Evolutionary conservation across 208 protist genomes (phyloP).

Genomic region (Acanthamoeba lugdunensis): DNA sequence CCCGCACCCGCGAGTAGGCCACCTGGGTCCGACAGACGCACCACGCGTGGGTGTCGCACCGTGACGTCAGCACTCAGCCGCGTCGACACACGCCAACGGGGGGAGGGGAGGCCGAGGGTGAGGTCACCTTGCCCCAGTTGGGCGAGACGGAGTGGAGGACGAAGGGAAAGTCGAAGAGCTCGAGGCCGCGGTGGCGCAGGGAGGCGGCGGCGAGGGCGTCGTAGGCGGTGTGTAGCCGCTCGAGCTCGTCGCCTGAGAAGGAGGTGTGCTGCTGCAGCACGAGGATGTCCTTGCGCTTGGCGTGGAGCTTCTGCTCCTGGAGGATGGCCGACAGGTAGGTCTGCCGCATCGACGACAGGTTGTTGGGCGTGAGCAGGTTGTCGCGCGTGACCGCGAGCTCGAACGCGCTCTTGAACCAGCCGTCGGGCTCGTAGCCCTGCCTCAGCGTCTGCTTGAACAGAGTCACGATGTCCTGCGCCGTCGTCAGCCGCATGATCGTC

Average conservation of each 20-base stretch:
- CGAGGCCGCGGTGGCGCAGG: conserved; percentile 55
- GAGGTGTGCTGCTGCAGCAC: conserved; percentile 55
- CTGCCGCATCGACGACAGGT: conserved; percentile 59
- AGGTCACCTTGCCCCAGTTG: conserved; percentile 55
- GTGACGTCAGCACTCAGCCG: no score
- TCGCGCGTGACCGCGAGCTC: background rate
- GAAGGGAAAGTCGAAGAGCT: conserved; percentile 67
- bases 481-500: conserved; percentile 29
- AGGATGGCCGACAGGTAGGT: conserved; percentile 46
- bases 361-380: conserved; percentile 45
- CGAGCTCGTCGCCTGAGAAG: conserved; percentile 65
- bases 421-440: conserved; percentile 34
- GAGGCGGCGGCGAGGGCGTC: background rate
- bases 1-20: conserved; percentile 4
- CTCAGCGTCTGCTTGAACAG: conserved; percentile 62
- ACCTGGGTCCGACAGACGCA: background rate
- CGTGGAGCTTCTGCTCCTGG: conserved; percentile 61
- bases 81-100: no score
- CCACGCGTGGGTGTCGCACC: background rate
- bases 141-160: conserved; percentile 29
- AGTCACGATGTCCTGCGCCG: conserved; percentile 62
- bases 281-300: conserved; percentile 62
- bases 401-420: conserved; percentile 67
- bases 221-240: conserved; percentile 46
- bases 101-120: background rate